Conservation (phyloP, 2,329 filamentous ascomycete genomes). For the Triangularia setosa region DNA sequence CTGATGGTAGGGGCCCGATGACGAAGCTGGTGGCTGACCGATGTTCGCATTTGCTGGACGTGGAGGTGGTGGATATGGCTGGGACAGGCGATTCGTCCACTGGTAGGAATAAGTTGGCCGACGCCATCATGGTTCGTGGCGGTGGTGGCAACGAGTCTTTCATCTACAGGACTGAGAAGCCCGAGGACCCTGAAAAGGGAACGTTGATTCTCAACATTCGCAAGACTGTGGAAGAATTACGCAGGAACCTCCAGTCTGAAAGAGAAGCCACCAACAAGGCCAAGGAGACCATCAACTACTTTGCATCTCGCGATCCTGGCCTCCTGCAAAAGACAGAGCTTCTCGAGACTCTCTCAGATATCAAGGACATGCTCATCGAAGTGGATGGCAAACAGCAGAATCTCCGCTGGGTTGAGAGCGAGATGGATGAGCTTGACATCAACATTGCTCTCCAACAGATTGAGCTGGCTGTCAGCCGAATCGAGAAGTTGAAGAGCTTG, state of each 20-base stretch:
- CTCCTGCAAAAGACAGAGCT: constrained; percentile 76
- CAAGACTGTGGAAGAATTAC: constrained; percentile 87
- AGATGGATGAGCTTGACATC: constrained; percentile 95
- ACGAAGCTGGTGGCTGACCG: constrained; percentile 87
- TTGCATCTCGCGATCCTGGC: constrained; percentile 72
- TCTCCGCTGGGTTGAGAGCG: constrained; percentile 88
- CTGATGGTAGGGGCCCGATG: constrained; percentile 48
- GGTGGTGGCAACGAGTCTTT: constrained; percentile 80
- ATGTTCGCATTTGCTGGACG: constrained; percentile 90
- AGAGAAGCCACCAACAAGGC: constrained; percentile 82
- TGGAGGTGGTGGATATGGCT: constrained; percentile 86
- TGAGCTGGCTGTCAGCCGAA: constrained; percentile 74
- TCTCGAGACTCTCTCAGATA: constrained; percentile 71
- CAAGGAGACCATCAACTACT: constrained; percentile 80
- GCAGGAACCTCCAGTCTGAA: constrained; percentile 79
- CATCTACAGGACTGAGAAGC: constrained; percentile 86
- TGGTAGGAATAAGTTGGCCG: constrained; percentile 61
- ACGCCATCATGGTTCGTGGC: constrained; percentile 83
- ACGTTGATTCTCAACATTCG: constrained; percentile 82
- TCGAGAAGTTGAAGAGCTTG: constrained; percentile 80
- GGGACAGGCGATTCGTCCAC: constrained; percentile 56
- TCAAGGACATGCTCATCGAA: constrained; percentile 87
- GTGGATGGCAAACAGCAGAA: constrained; percentile 96
- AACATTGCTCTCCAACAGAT: constrained; percentile 89
- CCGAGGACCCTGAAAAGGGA: constrained; percentile 73